Evolutionary conservation across 306 rosid species (phyloP).

Genomic region (Trichosanthes truncata): DNA sequence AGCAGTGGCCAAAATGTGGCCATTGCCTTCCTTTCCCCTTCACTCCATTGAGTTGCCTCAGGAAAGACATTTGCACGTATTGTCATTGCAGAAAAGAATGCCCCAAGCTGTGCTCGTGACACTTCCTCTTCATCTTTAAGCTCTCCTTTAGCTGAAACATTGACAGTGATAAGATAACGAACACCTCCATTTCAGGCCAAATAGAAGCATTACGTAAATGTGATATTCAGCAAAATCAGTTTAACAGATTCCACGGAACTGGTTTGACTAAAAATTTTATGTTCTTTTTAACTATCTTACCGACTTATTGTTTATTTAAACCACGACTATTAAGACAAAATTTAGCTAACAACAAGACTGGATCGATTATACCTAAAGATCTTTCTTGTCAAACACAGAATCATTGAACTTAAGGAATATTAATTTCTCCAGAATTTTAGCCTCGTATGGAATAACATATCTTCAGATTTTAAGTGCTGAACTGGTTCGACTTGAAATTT

Average conservation of each 20-base stretch:
- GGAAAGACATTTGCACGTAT: constrained; percentile 90
- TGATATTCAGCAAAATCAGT: neutral
- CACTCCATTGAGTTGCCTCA: constrained; percentile 96
- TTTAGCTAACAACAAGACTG: neutral
- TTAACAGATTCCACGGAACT: neutral
- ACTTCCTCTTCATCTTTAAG: constrained; percentile 59
- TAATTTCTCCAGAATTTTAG: neutral
- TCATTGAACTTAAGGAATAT: neutral
- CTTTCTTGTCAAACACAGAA: neutral
- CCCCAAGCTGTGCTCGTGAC: constrained; percentile 82
- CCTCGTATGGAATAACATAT: neutral
- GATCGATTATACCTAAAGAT: neutral
- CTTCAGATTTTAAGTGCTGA: neutral
- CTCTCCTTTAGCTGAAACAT: constrained; percentile 54
- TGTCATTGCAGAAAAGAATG: constrained; percentile 90
- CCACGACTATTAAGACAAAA: neutral
- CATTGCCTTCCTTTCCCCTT: constrained; percentile 85
- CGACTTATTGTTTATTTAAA: neutral
- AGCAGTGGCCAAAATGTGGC: constrained; percentile 74
- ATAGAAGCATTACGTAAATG: neutral
- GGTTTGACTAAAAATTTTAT: neutral
- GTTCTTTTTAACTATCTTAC: neutral
- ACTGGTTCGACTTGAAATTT: neutral
- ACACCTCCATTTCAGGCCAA: neutral
- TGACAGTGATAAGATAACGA: neutral